Base-by-base conservation (phyloP, 495 filamentous ascomycete genomes). In the Aspergillus funiculosus region DNA sequence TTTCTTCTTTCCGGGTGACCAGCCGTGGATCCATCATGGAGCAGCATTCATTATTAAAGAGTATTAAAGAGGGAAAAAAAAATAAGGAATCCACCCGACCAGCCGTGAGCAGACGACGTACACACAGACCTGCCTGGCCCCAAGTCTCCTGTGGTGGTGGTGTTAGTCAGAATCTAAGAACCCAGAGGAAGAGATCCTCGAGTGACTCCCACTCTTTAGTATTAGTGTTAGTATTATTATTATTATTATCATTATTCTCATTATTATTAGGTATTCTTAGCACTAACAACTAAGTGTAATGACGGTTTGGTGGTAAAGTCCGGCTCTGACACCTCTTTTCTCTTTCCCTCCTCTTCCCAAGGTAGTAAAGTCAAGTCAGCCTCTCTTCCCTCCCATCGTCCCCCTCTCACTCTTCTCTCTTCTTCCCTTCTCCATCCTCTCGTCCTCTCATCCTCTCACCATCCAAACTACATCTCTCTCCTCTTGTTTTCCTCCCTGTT, bases 81-180 rank as follows among this genome's bases (percentile, higher is more conserved):
- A 28, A 28, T 9, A 28, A 28, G n/a, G 35, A 38, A 38, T 38
- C 35, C 35, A 38, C 35, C 35, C 35, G 35, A 38, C 18, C 35
- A 13, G 35, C 22, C 35, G 35, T 38, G 35, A 38, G 18, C 35
- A 38, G 35, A 38, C 35, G 35, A 38, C 35, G 17, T 22, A 20
- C 35, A 37, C 34, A 38, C 35, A 38, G 35, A 38, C 35, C 35
- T 38, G 35, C 30, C 30, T 34, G 30, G 30, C 30, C 30, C 30
- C 30, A 15, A 34, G 35, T 21, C 5, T 20, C 9, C 19, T 10
- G 18, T 38, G 35, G 35, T n/a, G 39, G 39, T 20, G 17, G 39
- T n/a, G 40, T 43, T 43, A 43, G 40, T 43, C 40, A 43, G 40
- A 43, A 13, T n/a, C n/a, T 17, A 20, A 32, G 22, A 28, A 28